Evolutionary conservation across 805 yeast genomes (phyloP), one percentile per base, ranked within the genome.

Genomic region (Candida suzukii): DNA sequence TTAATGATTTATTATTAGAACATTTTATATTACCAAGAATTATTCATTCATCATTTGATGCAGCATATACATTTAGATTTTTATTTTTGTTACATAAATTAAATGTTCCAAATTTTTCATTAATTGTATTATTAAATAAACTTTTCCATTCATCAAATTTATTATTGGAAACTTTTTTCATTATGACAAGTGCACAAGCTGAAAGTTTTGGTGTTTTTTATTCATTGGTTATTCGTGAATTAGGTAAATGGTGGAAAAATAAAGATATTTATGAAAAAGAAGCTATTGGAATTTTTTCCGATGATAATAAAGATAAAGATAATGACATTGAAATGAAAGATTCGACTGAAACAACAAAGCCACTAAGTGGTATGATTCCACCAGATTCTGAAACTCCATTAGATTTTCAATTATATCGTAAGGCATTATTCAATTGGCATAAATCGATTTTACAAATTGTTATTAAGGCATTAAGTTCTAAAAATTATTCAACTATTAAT

Each of bases 191-290:
- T 0, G 60, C 70, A 4, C 96, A 90, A 54, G 80, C 95, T 2
- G 95, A 88, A 50, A 84, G 85, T 54, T 58, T 88, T 30, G 95
- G 95, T 3, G 59, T 86, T 12, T 88, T 90, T 49, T 74, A 77
- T 49, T 67, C 76, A 21, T 79, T 76, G 20, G 46, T 83, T 1
- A 61, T 87, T 34, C 73, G 74, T 41, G 44, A 52, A 47, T 39
- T 60, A 16, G 48, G 55, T 28, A 35, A 16, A 1, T 59, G 62
- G 61, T 75, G 84, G 69, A 54, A 56, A 1, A 47, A 56, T 10
- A 60, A 61, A 12, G 60, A 50, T 0, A 36, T 40, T 1, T 76
- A 66, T 50, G 44, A 50, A 1, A 26, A 41, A 5, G 50, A 53
- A 10, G 70, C 64, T 1, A 44, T 48, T 8, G 56, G 60, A 5